Percentiles rank a stretch among this genome's conserved stretches.
Conservation (phyloP, 2,329 filamentous ascomycete genomes). For the Metarhizium robertsii region DNA sequence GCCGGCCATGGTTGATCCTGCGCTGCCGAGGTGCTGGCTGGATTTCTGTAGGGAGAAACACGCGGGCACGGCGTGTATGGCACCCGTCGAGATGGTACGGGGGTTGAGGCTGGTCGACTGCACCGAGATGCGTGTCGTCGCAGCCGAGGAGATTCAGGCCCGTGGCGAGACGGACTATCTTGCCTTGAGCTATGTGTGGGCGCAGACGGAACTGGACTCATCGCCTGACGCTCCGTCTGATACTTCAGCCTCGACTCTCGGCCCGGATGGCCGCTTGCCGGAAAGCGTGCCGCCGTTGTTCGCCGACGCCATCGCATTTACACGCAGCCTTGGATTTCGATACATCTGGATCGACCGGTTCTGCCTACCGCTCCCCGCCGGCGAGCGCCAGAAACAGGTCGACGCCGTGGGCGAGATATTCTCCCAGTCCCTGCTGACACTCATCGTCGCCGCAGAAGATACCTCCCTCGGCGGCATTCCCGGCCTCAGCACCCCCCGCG, state of each 20-base stretch:
- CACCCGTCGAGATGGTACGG: conserved; percentile 11
- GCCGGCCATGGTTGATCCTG: conserved; percentile 18
- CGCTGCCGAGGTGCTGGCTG: conserved; percentile 24
- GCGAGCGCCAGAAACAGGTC: conserved; percentile 18
- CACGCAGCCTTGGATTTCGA: conserved; percentile 21
- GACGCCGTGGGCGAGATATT: conserved; percentile 25
- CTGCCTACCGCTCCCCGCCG: conserved; percentile 20
- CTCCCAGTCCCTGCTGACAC: conserved; percentile 20
- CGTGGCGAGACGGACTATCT: conserved; percentile 17
- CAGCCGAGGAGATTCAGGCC: conserved; percentile 16
- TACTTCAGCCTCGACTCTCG: background rate
- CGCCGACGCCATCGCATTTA: conserved; percentile 23
- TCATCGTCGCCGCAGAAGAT: conserved; percentile 26
- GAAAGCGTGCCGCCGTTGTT: conserved; percentile 19
- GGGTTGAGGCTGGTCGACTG: conserved; percentile 25
- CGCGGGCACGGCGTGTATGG: conserved; percentile 13
- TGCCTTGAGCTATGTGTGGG: conserved; percentile 27
- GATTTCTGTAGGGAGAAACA: conserved; percentile 24
- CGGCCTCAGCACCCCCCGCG: conserved; percentile 22
- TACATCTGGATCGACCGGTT: conserved; percentile 30
- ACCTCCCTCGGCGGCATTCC: conserved; percentile 21
- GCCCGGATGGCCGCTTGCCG: conserved; percentile 12
- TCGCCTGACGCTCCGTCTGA: conserved; percentile 3
- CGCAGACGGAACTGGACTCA: conserved; percentile 12
- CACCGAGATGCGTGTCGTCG: conserved; percentile 17